Evolutionary conservation across 2,329 filamentous ascomycete genomes (phyloP), one percentile per base, ranked within the genome.

Genomic region (Coniochaeta ligniaria): DNA sequence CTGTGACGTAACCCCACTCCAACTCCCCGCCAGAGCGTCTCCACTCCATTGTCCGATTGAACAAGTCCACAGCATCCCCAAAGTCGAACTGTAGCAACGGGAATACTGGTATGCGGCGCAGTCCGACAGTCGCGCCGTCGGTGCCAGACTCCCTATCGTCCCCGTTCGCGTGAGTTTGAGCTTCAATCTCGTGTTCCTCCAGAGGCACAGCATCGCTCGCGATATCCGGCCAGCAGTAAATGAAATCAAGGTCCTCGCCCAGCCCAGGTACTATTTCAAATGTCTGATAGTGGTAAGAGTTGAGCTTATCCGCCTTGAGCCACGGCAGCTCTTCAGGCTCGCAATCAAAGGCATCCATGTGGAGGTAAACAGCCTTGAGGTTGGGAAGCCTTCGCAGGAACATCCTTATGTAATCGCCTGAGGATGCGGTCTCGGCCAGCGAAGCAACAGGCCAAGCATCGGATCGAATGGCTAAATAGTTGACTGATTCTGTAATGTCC

Each of bases 151-250:
- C 60, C n/a, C 33, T 8, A n/a, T 36, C 20, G 31, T 55, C 50
- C 14, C 11, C 50, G 24, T 31, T 24, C 17, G 24, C 31, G 12
- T 57, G 14, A 2, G 41, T 12, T 24, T 3, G 26, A 36, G 31
- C 1, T 9, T 28, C 58, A 26, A 47, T 43, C 41, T 38, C 45
- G 57, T 57, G 64, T 24, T 60, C 28, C 8, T 56, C 38, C 41
- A 28, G 50, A 58, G 58, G 47, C 12, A 60, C 62, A 2, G 52
- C 57, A 24, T 63, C n/a, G 0, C 63, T 61, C 12, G 63, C 59
- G 14, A 66, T 26, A 55, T 72, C 64, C 6, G 68, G 69, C 73
- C 73, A 75, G 60, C 69, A 71, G 60, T 66, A 74, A 8, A 70
- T 17, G 24, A 47, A 59, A 35, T 66, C 55, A 3, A 61, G 28